Evolutionary conservation across 2,329 filamentous ascomycete genomes (phyloP).

Genomic region (Pseudofabraea citricarpa): DNA sequence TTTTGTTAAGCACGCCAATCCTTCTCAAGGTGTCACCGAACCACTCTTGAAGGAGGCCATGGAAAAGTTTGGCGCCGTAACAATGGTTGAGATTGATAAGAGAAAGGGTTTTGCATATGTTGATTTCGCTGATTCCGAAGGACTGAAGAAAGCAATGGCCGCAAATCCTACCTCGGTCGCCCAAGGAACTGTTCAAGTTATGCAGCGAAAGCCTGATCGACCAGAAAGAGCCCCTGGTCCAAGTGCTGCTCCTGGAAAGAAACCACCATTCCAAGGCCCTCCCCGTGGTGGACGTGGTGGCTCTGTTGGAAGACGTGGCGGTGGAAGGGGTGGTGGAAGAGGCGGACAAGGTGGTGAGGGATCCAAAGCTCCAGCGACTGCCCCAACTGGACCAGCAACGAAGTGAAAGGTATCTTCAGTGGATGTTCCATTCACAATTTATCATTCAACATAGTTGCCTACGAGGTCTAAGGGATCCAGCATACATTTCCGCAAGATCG

Average conservation of each 20-base stretch:
- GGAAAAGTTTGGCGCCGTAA: conserved; percentile 66
- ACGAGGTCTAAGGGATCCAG: too few species aligned
- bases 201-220: conserved; percentile 61
- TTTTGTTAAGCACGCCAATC: conserved; percentile 79
- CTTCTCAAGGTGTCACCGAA: conserved; percentile 89
- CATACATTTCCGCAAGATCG: too few species aligned
- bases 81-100: conserved; percentile 85
- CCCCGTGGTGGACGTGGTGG: conserved; percentile 16
- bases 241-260: conserved; percentile 79
- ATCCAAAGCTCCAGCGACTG: conserved; percentile 8
- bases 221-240: conserved; percentile 41
- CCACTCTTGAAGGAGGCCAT: conserved; percentile 70
- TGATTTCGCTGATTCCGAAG: conserved; percentile 72
- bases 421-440: too few species aligned
- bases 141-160: conserved; percentile 71
- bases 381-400: conserved; percentile 20
- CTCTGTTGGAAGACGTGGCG: conserved; percentile 10
- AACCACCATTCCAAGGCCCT: conserved; percentile 32
- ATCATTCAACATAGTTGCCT: too few species aligned
- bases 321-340: conserved; percentile 6
- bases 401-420: too few species aligned
- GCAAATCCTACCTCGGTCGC: conserved; percentile 79
- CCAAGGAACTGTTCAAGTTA: conserved; percentile 79
- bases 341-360: conserved; percentile 6
- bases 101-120: conserved; percentile 94